A percentile compares a stretch with the other conserved stretches of the same genome.
phyloP scores from a whole-genome alignment of 2,329 filamentous ascomycete species.

The Epichloe sibirici region DNA sequence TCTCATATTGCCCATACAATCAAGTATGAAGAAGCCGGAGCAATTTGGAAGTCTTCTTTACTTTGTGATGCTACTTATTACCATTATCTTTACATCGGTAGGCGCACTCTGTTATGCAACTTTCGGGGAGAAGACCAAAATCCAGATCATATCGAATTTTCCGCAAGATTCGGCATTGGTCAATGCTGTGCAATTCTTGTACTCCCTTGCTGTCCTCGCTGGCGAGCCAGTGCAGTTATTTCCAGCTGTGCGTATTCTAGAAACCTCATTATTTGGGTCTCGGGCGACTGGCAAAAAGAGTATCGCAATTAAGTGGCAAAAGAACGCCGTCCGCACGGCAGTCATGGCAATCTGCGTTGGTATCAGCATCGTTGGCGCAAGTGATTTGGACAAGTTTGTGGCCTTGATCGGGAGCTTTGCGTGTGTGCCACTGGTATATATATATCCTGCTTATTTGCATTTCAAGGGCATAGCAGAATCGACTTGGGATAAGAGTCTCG shows the following conservation, averaged over 20 bases:
- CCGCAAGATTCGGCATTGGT: conserved; percentile 60
- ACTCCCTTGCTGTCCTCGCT: conserved; percentile 60
- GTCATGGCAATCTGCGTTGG: conserved; percentile 47
- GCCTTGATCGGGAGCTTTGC: conserved; percentile 62
- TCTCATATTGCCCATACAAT: conserved; percentile 64
- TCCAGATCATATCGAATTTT: conserved; percentile 66
- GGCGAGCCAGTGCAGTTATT: conserved; percentile 66
- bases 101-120: conserved; percentile 64
- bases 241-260: conserved; percentile 59
- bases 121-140: conserved; percentile 55
- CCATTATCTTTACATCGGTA: conserved; percentile 58
- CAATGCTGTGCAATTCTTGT: conserved; percentile 64
- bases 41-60: conserved; percentile 55
- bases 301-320: conserved; percentile 59
- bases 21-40: conserved; percentile 59
- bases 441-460: conserved; percentile 62
- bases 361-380: conserved; percentile 51
- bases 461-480: conserved; percentile 52
- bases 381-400: conserved; percentile 62
- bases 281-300: conserved; percentile 53
- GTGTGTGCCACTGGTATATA: conserved; percentile 65
- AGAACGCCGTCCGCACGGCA: conserved; percentile 51
- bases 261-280: conserved; percentile 54
- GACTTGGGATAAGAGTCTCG: conserved; percentile 41
- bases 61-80: conserved; percentile 61